Percentiles rank a stretch among this genome's conserved stretches.
These are phyloP conservation scores for Kodamaea hsintzibuensis DNA, from an alignment of 805 yeast genomes.

Conservation along the genomic window DNA sequence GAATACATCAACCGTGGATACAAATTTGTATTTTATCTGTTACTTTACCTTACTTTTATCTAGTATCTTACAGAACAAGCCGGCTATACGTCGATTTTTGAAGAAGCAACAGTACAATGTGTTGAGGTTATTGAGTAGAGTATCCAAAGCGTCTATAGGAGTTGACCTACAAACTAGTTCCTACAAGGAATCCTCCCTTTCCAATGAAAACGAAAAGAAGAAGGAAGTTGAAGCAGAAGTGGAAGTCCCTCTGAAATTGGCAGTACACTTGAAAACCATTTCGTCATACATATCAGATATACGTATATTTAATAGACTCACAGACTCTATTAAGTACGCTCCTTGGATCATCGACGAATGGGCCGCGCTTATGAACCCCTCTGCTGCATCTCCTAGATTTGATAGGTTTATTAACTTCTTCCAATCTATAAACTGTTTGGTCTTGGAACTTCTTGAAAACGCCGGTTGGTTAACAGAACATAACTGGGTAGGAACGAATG, in stretches of 20 bases:
- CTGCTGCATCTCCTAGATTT: constrained; percentile 24
- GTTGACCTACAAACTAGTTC: constrained; percentile 17
- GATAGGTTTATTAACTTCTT: constrained; percentile 37
- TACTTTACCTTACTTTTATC: constrained; percentile 41
- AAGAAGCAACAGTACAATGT: constrained; percentile 27
- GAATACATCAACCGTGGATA: constrained; percentile 35
- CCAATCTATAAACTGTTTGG: constrained; percentile 42
- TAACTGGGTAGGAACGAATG: constrained; percentile 43
- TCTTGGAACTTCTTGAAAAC: constrained; percentile 42
- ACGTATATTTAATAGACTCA: constrained; percentile 43
- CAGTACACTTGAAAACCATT: constrained; percentile 35
- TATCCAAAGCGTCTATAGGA: constrained; percentile 10
- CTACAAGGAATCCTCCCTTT: constrained; percentile 12
- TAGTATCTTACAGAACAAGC: constrained; percentile 38
- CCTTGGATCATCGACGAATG: constrained; percentile 47
- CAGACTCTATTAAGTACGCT: constrained; percentile 42
- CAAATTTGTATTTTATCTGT: constrained; percentile 43
- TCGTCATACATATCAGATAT: constrained; percentile 41
- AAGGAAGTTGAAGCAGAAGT: constrained; percentile 4
- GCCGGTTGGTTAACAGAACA: constrained; percentile 49
- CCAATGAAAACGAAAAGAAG: constrained; percentile 5
- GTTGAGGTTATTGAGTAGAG: constrained; percentile 12
- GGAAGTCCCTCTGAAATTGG: constrained; percentile 22
- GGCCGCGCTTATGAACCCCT: constrained; percentile 27
- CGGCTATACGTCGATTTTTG: constrained; percentile 30